Evolutionary conservation across 495 filamentous ascomycete genomes (phyloP).

Genomic region (Terfezia claveryi): DNA sequence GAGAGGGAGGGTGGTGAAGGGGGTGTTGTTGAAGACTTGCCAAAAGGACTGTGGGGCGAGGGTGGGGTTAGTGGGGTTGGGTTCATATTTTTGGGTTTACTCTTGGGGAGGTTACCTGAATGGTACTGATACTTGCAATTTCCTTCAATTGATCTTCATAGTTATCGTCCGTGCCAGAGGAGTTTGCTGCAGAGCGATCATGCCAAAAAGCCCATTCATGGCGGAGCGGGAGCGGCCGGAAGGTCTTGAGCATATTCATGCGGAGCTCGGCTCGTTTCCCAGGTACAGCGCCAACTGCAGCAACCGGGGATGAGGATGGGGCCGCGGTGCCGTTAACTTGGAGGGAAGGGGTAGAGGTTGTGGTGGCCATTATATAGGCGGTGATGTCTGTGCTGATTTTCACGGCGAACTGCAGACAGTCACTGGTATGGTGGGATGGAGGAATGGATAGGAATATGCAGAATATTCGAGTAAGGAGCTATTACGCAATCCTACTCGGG

Average conservation of each 20-base stretch:
- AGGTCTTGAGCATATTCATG: slow-evolving; percentile 19
- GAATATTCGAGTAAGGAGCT: too few relatives aligned
- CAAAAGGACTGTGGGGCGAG: slow-evolving; percentile 47
- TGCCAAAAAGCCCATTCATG: slow-evolving; percentile 22
- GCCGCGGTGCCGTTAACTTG: slow-evolving; percentile 13
- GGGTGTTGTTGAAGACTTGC: slow-evolving; percentile 76
- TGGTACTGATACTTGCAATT: slow-evolving; percentile 18
- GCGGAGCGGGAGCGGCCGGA: slow-evolving; percentile 16
- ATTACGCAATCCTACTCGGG: too few relatives aligned
- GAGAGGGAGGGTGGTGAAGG: slow-evolving; percentile 49
- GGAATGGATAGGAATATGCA: too few relatives aligned
- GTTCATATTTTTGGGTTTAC: neutral
- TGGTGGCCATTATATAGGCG: neutral
- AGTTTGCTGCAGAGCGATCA: slow-evolving; percentile 14
- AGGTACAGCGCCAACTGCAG: neutral
- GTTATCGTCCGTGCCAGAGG: slow-evolving; percentile 8
- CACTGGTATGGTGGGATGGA: too few relatives aligned
- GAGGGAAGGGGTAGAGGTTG: slow-evolving; percentile 5
- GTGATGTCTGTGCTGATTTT: neutral
- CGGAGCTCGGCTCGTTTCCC: slow-evolving; percentile 15
- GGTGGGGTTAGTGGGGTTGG: too few relatives aligned
- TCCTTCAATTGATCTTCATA: slow-evolving; percentile 20
- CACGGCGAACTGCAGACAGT: too few relatives aligned
- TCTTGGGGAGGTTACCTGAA: slow-evolving; percentile 8
- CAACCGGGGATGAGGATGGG: neutral